phyloP scores from a whole-genome alignment of 2,329 filamentous ascomycete genomes.

The Pyrenochaeta sp. region DNA sequence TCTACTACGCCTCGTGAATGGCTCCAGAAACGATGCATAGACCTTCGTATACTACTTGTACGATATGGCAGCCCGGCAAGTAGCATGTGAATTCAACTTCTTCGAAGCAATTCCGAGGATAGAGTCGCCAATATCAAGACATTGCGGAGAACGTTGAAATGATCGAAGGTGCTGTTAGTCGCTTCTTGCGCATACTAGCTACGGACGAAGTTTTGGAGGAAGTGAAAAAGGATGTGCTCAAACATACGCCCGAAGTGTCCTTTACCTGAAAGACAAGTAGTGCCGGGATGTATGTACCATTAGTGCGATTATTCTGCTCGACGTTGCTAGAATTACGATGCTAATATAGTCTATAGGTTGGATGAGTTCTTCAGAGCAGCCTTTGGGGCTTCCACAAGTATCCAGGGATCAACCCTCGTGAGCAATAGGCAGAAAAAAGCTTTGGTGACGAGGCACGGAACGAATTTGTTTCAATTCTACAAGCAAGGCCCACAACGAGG shows the following conservation, averaged over 20 bases:
- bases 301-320: constrained; percentile 10
- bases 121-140: not conserved
- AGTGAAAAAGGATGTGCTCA: constrained; percentile 21
- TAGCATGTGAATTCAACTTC: constrained; percentile 15
- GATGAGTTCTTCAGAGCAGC: constrained; percentile 39
- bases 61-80: constrained; percentile 17
- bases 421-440: constrained; percentile 18
- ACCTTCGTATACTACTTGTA: constrained; percentile 1
- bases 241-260: constrained; percentile 25
- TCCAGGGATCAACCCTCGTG: constrained; percentile 13
- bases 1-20: not conserved
- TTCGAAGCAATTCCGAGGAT: constrained; percentile 9
- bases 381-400: constrained; percentile 18
- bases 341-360: constrained; percentile 7
- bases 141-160: constrained; percentile 7
- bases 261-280: constrained; percentile 20
- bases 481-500: constrained; percentile 32
- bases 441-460: constrained; percentile 32
- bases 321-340: not conserved
- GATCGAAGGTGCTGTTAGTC: not conserved
- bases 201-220: constrained; percentile 27
- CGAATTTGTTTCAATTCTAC: constrained; percentile 37
- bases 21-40: not conserved
- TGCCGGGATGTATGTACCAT: constrained; percentile 21
- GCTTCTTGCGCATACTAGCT: constrained; percentile 20